Evolutionary conservation across 176 grass and related monocot genomes (phyloP), one percentile per base, ranked within the genome.

Genomic region (Oropetium thomaeum): DNA sequence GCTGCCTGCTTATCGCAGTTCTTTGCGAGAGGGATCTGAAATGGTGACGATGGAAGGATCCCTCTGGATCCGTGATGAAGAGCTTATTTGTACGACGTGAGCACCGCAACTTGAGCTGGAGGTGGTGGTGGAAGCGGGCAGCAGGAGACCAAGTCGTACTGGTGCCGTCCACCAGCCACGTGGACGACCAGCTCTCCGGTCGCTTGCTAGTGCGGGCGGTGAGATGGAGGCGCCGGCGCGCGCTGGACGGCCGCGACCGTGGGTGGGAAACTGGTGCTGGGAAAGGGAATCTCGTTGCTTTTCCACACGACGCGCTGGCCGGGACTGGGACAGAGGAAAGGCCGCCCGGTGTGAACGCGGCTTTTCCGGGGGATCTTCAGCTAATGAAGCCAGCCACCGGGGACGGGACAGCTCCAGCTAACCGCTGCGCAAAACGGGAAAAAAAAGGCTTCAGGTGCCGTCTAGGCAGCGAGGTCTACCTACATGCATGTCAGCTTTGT

Each of bases 331-430:
- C n/a, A n/a, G n/a, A 14, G 7, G 70, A 53, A 51, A 59, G 52
- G 45, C 20, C 2, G 41, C 68, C 68, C 27, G 8, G 80, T 87
- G 75, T 74, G 80, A 79, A 83, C 85, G 37, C 22, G 33, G 34
- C 74, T 69, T 79, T 83, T 29, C 14, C n/a, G 6, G 1, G 42
- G 74, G 80, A 87, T 87, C 85, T 79, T 62, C 53, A 60, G 20
- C 58, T 34, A 28, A 13, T 12, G 47, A 31, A 79, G 63, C 75
- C 32, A 79, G 63, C 75, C 32, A 54, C 63, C 38, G 3, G 28
- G 26, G 17, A 44, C 39, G 20, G 20, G 52, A 29, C 51, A 10
- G 47, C 5, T 19, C 70, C 49, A 9, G 43, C 60, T 14, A 34
- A 47, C 37, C 51, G 19, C 8, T 30, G n/a, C 72, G 28, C 58